Percentiles rank a stretch among this genome's conserved stretches.
These are phyloP conservation scores for Boletus tomentosulus DNA, from an alignment of 768 basidiomycete genomes.

Conservation along the genomic window DNA sequence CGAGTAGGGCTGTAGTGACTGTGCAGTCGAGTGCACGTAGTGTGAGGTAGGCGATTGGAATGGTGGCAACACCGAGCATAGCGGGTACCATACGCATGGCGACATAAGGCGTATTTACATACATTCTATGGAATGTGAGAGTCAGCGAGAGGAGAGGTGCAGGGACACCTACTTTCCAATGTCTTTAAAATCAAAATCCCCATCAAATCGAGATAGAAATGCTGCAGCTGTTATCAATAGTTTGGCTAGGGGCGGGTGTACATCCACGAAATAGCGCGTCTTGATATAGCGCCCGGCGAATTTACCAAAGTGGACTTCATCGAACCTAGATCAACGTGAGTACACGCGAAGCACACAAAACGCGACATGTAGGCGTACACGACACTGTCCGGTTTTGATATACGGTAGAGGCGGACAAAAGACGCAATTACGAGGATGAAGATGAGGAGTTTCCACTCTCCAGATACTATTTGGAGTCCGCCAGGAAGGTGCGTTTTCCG, in stretches of 20 bases:
- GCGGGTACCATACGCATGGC: constrained; percentile 98
- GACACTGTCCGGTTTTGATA: constrained; percentile 85
- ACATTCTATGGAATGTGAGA: constrained; percentile 47
- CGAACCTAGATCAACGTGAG: constrained; percentile 60
- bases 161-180: constrained; percentile 78
- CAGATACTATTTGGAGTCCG: constrained; percentile 59
- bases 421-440: constrained; percentile 64
- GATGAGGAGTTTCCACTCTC: constrained; percentile 74
- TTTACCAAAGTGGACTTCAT: constrained; percentile 98
- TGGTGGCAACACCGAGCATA: constrained; percentile 78
- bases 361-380: constrained; percentile 57
- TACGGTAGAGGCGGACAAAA: constrained; percentile 79
- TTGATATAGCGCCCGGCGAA: constrained; percentile 94
- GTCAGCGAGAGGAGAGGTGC: not conserved
- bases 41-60: constrained; percentile 90
- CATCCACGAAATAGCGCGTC: constrained; percentile 88
- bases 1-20: constrained; percentile 87
- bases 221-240: constrained; percentile 90
- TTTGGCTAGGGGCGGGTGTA: constrained; percentile 96
- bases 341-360: not conserved
- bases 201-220: constrained; percentile 84
- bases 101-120: constrained; percentile 87
- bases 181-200: constrained; percentile 95
- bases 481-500: constrained; percentile 48
- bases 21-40: constrained; percentile 90